Evolutionary conservation across 2,329 filamentous ascomycete species (phyloP).

Genomic region (Aureobasidium sp.): DNA sequence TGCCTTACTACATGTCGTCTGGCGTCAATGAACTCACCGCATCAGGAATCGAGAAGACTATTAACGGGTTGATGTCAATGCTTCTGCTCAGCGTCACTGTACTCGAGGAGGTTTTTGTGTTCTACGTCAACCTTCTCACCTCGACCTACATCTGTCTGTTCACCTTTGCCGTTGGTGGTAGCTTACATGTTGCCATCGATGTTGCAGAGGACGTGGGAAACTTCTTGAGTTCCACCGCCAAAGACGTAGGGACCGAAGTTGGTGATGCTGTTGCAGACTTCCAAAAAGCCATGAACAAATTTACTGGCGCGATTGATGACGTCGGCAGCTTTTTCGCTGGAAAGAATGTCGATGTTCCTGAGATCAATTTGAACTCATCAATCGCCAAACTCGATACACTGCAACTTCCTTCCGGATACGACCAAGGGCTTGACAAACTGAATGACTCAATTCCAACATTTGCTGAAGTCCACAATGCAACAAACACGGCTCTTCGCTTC

Average conservation of each 20-base stretch:
- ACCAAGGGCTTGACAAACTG: constrained; percentile 62
- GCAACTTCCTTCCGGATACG: constrained; percentile 60
- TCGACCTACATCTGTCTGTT: constrained; percentile 87
- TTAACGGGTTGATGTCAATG: constrained; percentile 72
- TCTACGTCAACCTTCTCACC: constrained; percentile 86
- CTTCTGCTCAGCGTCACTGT: constrained; percentile 72
- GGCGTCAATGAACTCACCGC: constrained; percentile 85
- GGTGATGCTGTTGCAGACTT: constrained; percentile 38
- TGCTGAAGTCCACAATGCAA: constrained; percentile 73
- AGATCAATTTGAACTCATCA: constrained; percentile 58
- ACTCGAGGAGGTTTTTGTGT: constrained; percentile 81
- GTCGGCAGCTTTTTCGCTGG: constrained; percentile 35
- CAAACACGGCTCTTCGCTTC: constrained; percentile 62
- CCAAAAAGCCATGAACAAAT: constrained; percentile 49
- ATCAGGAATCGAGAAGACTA: constrained; percentile 68
- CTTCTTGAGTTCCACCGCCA: constrained; percentile 54
- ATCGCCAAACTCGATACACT: constrained; percentile 64
- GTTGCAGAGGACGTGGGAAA: constrained; percentile 55
- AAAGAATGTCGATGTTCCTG: constrained; percentile 39
- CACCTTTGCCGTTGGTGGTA: constrained; percentile 72
- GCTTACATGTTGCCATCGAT: constrained; percentile 61
- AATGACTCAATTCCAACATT: constrained; percentile 79
- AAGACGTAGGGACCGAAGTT: constrained; percentile 51
- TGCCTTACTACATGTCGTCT: constrained; percentile 88
- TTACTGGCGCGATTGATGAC: constrained; percentile 45